Evolutionary conservation across 73 alveolate species (phyloP), one percentile per base, ranked within the genome.

Genomic region (Loxodes magnus): DNA sequence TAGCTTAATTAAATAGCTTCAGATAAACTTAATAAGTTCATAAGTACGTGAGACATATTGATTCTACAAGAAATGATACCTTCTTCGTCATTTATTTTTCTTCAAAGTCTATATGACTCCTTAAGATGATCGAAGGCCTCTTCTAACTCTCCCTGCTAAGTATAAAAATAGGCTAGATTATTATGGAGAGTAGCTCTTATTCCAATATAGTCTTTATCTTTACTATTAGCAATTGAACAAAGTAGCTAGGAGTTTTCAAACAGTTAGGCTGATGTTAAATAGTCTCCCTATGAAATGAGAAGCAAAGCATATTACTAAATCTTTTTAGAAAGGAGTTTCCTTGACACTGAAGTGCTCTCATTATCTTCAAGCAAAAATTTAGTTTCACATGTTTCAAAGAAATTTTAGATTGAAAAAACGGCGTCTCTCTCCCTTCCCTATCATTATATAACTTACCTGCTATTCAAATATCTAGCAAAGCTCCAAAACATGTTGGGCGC

Each of bases 61-160:
- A 46, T 19, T 16, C 39, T 16, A 0, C 43, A 25, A 24, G 27
- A 25, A 20, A 46, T 5, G 50, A n/a, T 24, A 5, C 59, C 59
- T 1, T 37, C 17, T 7, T 6, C 0, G 27, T 46, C 59, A 5
- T 25, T 24, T 12, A 9, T 16, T 2, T 46, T 46, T 46, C 2
- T 46, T n/a, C 27, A 37, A 2, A 46, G 14, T 24, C 15, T 9
- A 7, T 16, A 9, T 7, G 39, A 37, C 5, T 9, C 20, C 1
- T 46, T 41, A 10, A 46, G 5, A 10, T n/a, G 27, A n/a, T 19
- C 27, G 60, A 12, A 16, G 15, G 59, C 59, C 1, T 46, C 26
- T 46, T 46, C 59, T 5, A 46, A 46, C 6, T 46, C 59, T 24
- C 59, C 59, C 27, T 46, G 35, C 9, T 12, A 16, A 16, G n/a